phyloP scores from a whole-genome alignment of 2,329 filamentous ascomycete genomes.

The Dothistroma septosporum region DNA sequence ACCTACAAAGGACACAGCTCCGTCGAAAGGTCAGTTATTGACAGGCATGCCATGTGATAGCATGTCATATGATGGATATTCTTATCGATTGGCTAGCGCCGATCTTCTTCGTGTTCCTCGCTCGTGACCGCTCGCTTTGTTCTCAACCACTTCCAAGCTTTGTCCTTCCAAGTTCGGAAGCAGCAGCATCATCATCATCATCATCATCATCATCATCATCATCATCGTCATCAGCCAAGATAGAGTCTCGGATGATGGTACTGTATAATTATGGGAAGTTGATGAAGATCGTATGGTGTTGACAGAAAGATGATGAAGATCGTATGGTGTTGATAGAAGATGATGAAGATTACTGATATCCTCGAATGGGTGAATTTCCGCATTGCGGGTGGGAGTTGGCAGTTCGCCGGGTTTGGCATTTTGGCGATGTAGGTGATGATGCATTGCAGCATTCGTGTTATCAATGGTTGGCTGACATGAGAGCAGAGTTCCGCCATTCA shows the following conservation, averaged over 20 bases:
- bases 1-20: not conserved
- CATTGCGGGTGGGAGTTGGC: conserved; percentile 26
- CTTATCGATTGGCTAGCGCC: not conserved
- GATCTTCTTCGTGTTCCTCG: not conserved
- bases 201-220: too few relatives aligned
- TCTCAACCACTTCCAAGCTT: not conserved
- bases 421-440: conserved; percentile 24
- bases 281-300: too few relatives aligned
- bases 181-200: too few relatives aligned
- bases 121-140: not conserved
- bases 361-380: conserved; percentile 25
- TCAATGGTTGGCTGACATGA: not conserved
- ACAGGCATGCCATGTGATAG: not conserved
- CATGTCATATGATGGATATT: not conserved
- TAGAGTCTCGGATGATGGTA: not conserved
- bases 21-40: not conserved
- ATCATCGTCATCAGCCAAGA: not conserved
- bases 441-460: not conserved
- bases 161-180: not conserved
- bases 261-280: not conserved
- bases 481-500: conserved; percentile 62
- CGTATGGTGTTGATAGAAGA: not conserved
- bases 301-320: too few relatives aligned
- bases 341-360: not conserved
- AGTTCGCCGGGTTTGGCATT: conserved; percentile 33